These are phyloP conservation scores for Plasmodium billcollinsi DNA, from an alignment of 169 alveolate species.

Conservation along the genomic window DNA sequence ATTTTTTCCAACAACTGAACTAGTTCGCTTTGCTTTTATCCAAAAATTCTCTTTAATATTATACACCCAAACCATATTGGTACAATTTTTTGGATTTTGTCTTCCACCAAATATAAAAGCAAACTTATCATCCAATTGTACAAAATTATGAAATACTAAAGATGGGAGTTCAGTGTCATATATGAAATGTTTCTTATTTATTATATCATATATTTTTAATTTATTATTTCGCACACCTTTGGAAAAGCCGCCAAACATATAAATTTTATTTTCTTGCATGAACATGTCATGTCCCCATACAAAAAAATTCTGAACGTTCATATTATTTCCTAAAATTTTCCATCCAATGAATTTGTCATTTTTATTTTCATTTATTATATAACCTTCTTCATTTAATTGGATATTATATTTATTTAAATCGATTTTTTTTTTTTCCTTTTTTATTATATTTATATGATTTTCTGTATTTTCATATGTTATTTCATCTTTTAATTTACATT, in stretches of 20 bases:
- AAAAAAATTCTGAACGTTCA: conserved; percentile 41
- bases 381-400: conserved; percentile 11
- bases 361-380: neutral
- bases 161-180: conserved; percentile 42
- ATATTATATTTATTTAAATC: conserved; percentile 24
- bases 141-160: conserved; percentile 26
- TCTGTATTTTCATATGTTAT: neutral
- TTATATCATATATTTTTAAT: conserved; percentile 29
- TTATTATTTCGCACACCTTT: conserved; percentile 58
- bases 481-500: neutral
- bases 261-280: conserved; percentile 46
- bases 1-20: too few relatives aligned
- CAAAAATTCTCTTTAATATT: conserved; percentile 33
- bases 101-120: conserved; percentile 72
- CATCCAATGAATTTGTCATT: conserved; percentile 14
- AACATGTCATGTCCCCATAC: conserved; percentile 77
- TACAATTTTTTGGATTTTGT: conserved; percentile 31
- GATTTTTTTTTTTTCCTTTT: conserved; percentile 3
- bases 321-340: conserved; percentile 19
- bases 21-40: conserved; percentile 3
- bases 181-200: conserved; percentile 8
- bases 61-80: conserved; percentile 37
- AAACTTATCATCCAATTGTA: conserved; percentile 42
- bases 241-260: conserved; percentile 59
- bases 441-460: neutral